Evolutionary conservation across 2,329 filamentous ascomycete genomes (phyloP).

Genomic region (Waltergamsia citrina): DNA sequence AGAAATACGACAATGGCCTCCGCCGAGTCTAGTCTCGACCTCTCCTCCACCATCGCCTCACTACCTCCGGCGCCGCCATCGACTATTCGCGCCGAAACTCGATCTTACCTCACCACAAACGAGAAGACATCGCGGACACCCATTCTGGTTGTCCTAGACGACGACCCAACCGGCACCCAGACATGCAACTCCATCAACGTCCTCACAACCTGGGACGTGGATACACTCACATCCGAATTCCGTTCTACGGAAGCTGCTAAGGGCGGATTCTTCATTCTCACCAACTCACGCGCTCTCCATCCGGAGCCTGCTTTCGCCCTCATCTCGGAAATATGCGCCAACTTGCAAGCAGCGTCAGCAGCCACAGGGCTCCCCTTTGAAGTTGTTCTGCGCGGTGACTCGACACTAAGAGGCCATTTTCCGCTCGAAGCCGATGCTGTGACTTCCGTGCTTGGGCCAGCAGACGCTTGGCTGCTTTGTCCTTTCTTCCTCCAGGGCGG

Average conservation of each 20-base stretch:
- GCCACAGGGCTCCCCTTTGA: constrained; percentile 32
- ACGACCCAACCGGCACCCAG: constrained; percentile 50
- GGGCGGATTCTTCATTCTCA: constrained; percentile 49
- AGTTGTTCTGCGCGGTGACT: constrained; percentile 46
- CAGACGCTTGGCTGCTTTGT: constrained; percentile 44
- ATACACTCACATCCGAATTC: constrained; percentile 33
- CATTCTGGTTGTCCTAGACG: constrained; percentile 34
- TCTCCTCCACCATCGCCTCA: too few relatives aligned
- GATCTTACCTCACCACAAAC: too few relatives aligned
- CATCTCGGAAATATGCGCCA: constrained; percentile 39
- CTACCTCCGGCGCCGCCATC: too few relatives aligned
- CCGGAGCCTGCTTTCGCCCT: constrained; percentile 34
- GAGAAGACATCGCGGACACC: too few relatives aligned
- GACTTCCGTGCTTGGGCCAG: constrained; percentile 35
- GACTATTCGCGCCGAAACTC: too few relatives aligned
- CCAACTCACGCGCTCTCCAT: constrained; percentile 47
- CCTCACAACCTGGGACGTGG: constrained; percentile 41
- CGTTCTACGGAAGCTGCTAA: constrained; percentile 17
- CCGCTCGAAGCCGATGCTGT: constrained; percentile 43
- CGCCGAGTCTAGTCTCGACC: too few relatives aligned
- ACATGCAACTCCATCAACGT: constrained; percentile 39
- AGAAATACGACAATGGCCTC: too few relatives aligned
- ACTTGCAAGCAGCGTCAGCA: constrained; percentile 33
- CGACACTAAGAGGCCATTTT: constrained; percentile 47
- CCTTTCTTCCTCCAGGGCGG: constrained; percentile 53